Base-by-base conservation (phyloP, 768 basidiomycete genomes). In the Trametes gibbosa region DNA sequence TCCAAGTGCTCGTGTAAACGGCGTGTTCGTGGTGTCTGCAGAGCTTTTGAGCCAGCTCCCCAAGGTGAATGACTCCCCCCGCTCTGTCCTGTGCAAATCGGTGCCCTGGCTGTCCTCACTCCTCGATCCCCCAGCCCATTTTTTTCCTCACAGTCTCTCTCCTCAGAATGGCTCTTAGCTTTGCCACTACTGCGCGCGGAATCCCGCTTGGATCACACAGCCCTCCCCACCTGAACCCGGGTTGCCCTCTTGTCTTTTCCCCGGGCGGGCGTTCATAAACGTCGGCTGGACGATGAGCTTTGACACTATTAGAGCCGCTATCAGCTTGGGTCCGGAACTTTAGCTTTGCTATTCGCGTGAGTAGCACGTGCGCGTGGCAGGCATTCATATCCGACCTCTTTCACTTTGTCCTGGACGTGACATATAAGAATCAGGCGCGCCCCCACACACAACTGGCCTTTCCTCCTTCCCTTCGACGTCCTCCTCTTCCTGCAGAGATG, bases 21-120 rank as follows among this genome's bases (percentile, higher is more conserved):
- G 66, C 68, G 68, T 69, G 68, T 68, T 68, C 39, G 64, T 67
- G 66, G 65, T 61, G 63, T 51, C 35, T 56, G 64, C 68, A 62
- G 65, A 66, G 68, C 66, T 59, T 68, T 68, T 67, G 58, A 64
- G 63, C 56, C 53, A 41, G 42, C 39, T 43, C 63, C 59, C 61
- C 59, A 53, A 62, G 65, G 63, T 50, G 58, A 62, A 61, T 60
- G 59, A 63, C 60, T 57, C 48, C 66, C 66, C 59, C 59, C 55
- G 53, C 50, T 56, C 56, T 58, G 40, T 59, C 51, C 61, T 61
- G 68, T 69, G 64, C 65, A 71, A 63, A 63, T 58, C 65, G 65
- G 42, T 63, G 49, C 46, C n/a, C 32, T 53, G 39, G 47, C 62
- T 39, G 37, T 39, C 13, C 37, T 50, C 64, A 57, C 42, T 50